Evolutionary conservation across 495 filamentous ascomycete species (phyloP).

Genomic region (Penicilliopsis zonata): DNA sequence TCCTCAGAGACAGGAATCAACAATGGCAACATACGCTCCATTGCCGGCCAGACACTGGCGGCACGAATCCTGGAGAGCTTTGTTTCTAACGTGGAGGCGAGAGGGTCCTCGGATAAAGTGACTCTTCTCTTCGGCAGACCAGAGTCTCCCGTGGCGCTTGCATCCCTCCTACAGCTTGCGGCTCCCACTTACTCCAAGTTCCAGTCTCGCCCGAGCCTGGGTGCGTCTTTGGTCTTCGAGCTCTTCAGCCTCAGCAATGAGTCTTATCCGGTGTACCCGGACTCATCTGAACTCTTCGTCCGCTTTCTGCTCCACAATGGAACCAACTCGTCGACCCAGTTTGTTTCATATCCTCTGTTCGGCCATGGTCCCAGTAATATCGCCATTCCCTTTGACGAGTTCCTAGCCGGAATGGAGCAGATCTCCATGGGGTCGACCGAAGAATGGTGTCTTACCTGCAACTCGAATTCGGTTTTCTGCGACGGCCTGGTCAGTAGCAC

Average conservation of each 20-base stretch:
- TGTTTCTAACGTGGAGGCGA: conserved; percentile 30
- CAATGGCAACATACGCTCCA: conserved; percentile 44
- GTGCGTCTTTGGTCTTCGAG: conserved; percentile 60
- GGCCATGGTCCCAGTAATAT: conserved; percentile 36
- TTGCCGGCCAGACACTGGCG: conserved; percentile 54
- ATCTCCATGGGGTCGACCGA: conserved; percentile 46
- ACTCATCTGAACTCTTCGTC: conserved; percentile 47
- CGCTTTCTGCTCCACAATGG: conserved; percentile 72
- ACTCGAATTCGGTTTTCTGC: conserved; percentile 50
- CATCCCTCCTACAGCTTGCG: conserved; percentile 53
- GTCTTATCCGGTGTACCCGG: conserved; percentile 33
- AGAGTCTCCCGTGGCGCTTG: conserved; percentile 61
- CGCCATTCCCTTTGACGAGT: conserved; percentile 49
- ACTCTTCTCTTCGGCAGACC: conserved; percentile 58
- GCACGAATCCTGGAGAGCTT: conserved; percentile 48
- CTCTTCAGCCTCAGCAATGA: conserved; percentile 50
- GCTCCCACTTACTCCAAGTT: conserved; percentile 42
- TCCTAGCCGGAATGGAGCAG: conserved; percentile 43
- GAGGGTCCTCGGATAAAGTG: conserved; percentile 37
- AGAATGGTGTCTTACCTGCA: conserved; percentile 61
- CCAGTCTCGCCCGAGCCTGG: conserved; percentile 56
- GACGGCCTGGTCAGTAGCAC: conserved; percentile 18
- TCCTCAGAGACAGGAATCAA: conserved; percentile 27
- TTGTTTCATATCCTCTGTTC: conserved; percentile 55
- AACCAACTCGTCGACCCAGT: conserved; percentile 38